phyloP scores from a whole-genome alignment of 768 basidiomycete genomes.

The Leccinum broughii region DNA sequence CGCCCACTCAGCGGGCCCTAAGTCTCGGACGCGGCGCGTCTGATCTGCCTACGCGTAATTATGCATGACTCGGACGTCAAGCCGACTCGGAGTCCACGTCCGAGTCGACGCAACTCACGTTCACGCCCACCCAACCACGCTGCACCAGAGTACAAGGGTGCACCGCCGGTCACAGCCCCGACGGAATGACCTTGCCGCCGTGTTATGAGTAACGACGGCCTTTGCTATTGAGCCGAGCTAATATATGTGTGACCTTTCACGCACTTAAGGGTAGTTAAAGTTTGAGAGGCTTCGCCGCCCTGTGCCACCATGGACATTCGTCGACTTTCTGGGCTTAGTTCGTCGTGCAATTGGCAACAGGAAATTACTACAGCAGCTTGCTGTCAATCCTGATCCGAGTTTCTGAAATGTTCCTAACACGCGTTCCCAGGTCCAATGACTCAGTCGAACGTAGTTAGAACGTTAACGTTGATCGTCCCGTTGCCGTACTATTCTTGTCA shows the following conservation, averaged over 20 bases:
- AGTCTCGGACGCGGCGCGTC: not conserved
- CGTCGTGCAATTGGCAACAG: not conserved
- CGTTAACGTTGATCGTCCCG: no score
- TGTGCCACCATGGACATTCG: not conserved
- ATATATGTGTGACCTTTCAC: not conserved
- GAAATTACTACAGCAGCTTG: slow-evolving; percentile 2
- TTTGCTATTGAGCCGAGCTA: not conserved
- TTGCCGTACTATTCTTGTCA: not conserved
- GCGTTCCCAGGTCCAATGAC: not conserved
- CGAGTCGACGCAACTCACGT: no score
- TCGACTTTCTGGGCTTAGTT: not conserved
- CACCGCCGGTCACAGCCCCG: slow-evolving; percentile 24
- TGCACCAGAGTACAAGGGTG: slow-evolving; percentile 7
- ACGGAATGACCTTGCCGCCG: not conserved
- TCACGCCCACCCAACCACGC: no score
- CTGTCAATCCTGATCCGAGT: not conserved
- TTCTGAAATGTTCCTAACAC: not conserved
- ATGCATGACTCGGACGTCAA: not conserved
- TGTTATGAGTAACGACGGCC: not conserved
- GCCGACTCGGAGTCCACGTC: not conserved
- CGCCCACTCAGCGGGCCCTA: not conserved
- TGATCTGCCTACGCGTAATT: not conserved
- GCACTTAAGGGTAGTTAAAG: not conserved
- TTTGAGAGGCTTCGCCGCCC: not conserved
- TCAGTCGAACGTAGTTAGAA: no score